Evolutionary conservation across 2,329 filamentous ascomycete species (phyloP), one percentile per base, ranked within the genome.

Genomic region (Calonectria pseudoturangicola): DNA sequence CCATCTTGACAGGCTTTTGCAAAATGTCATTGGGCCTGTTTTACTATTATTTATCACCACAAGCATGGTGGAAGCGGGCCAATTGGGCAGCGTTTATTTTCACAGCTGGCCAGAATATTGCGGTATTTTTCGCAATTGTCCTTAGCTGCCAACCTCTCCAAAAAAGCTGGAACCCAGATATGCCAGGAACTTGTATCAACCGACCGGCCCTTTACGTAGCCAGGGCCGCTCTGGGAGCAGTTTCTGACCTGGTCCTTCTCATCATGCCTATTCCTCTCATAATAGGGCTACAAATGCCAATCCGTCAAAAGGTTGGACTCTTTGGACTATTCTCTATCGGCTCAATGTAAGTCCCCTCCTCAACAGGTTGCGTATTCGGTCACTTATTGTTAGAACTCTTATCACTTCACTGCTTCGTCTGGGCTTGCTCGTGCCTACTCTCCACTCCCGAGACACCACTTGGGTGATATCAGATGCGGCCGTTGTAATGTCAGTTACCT

Each of bases 201-300:
- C 84, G 85, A 33, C 83, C 86, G 16, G 79, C 84, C 1, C 84
- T 88, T 45, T 88, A 88, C 77, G 83, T 88, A 33, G 81, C 84
- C 41, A 87, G 86, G 47, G 86, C 87, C 0, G 84, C 82, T 3
- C 79, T 86, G 13, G 87, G 87, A 70, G 86, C 88, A 54, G 64
- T 85, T 21, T 87, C 86, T 3, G 86, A 88, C 75, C 56, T 88
- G 4, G 73, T 88, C 27, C 83, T 87, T 18, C 85, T 87, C 64
- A 73, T 82, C 1, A 77, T 89, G 7, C 87, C 87, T 0, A 81
- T 88, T 41, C 84, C 84, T 0, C 85, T 86, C 7, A 79, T 89
- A 2, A 76, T 85, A 41, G 81, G 79, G 16, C 75, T 88, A 1
- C 84, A 86, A 58, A 83, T 89, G 64, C 86, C 86, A 0, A 76